Base-by-base conservation (phyloP, 257 asterid genomes). In the Petunia axillaris region DNA sequence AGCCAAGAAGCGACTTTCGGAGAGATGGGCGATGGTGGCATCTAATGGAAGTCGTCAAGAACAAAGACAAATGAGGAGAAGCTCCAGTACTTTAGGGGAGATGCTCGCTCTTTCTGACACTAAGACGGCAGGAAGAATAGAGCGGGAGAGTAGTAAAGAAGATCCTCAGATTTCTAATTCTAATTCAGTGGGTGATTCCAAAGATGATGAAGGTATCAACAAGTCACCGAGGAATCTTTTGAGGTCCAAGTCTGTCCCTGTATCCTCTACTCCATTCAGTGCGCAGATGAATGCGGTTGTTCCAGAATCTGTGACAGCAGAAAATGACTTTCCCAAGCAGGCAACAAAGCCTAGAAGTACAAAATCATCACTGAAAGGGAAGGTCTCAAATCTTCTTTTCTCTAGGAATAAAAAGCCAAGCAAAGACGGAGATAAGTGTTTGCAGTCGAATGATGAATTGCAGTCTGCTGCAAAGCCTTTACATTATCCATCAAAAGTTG, bases 61-160 rank as follows among this genome's bases (percentile, higher is more conserved):
- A 83, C 98, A 87, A 80, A 94, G 90, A 82, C 91, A 76, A 75
- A 80, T 87, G 40, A 77, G 87, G 37, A 88, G 92, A 89, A 91
- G 94, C 88, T 91, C 97, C 48, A 96, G 92, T 81, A 94, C 99
- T 40, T 88, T 96, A 87, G 99, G 98, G 43, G 99, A 93, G 79
- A 94, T 96, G 99, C 98, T 96, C 80, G 95, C 99, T 50, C 98
- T 96, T 81, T 96, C 98, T 14, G 98, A 94, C 79, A 79, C 88
- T 52, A 96, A 91, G 85, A 90, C 86, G 76, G 75, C 88, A 43
- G 76, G 79, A 39, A 53, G 71, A 79, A 80, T 76, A 39, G 86
- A 76, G 83, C 91, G 86, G 85, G 89, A 81, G 73, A 76, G 80
- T 53, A 78, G 77, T 41, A 82, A 60, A 77, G 88, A 88, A 81